Conservation (phyloP, 164 flowering plant species). For the Vitis rotundifolia region DNA sequence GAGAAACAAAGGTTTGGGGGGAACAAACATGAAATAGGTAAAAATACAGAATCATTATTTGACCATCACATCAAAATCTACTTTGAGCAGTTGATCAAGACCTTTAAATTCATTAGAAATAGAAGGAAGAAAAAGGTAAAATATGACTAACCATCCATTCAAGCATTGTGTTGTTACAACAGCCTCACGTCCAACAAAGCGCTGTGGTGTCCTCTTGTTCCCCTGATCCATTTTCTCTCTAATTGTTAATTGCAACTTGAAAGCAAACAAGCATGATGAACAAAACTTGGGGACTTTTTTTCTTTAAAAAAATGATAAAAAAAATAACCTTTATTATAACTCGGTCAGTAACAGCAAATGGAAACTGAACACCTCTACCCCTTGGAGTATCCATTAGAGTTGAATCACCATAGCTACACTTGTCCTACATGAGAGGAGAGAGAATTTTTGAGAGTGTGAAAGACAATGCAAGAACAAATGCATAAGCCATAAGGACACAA, state of each 20-base stretch:
- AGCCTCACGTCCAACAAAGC: constrained; percentile 96
- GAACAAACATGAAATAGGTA: too few relatives aligned
- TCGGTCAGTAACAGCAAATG: constrained; percentile 80
- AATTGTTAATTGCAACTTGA: not conserved
- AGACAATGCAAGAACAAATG: constrained; percentile 2
- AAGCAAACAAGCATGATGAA: constrained; percentile 3
- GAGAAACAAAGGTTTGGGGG: too few relatives aligned
- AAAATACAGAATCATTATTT: too few relatives aligned
- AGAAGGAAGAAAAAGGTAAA: not conserved
- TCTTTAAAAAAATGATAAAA: constrained; percentile 1
- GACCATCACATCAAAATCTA: not conserved
- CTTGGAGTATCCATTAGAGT: constrained; percentile 50
- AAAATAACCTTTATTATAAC: constrained; percentile 77
- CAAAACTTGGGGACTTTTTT: not conserved
- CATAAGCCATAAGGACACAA: not conserved
- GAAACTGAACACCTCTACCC: constrained; percentile 88
- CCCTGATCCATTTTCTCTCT: constrained; percentile 50
- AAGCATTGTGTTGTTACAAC: constrained; percentile 94
- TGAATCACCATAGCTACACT: constrained; percentile 56
- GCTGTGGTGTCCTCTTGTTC: constrained; percentile 90
- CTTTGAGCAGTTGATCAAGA: not conserved
- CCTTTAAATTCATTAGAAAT: not conserved
- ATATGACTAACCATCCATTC: constrained; percentile 80
- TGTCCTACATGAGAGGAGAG: constrained; percentile 53
- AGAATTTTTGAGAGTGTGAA: not conserved